These are phyloP conservation scores for Gomphus bonarii DNA, from an alignment of 1,284 basidiomycete species.

Conservation along the genomic window DNA sequence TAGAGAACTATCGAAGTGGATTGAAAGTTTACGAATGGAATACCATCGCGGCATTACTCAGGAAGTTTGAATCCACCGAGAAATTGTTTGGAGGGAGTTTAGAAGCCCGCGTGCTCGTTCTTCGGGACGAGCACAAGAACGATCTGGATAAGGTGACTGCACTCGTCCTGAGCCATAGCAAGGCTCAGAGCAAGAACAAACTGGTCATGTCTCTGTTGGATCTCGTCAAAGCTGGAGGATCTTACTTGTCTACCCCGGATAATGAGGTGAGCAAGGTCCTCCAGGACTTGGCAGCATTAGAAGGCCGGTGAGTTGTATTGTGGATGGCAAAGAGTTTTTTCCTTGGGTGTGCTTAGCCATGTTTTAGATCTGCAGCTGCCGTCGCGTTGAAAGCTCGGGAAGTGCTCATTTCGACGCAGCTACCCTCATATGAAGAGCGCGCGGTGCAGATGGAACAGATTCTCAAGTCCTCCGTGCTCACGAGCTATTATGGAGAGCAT, in stretches of 20 bases:
- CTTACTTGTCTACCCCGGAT: constrained; percentile 62
- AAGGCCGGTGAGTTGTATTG: constrained; percentile 58
- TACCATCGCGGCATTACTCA: constrained; percentile 63
- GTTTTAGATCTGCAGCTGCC: constrained; percentile 64
- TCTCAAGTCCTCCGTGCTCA: constrained; percentile 79
- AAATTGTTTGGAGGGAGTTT: constrained; percentile 88
- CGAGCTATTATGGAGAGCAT: constrained; percentile 83
- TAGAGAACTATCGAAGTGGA: constrained; percentile 78
- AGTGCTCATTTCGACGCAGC: constrained; percentile 90
- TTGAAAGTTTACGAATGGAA: constrained; percentile 83
- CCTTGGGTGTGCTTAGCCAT: constrained; percentile 8
- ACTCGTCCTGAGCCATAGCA: constrained; percentile 91
- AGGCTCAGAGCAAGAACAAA: constrained; percentile 88
- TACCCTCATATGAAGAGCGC: constrained; percentile 96
- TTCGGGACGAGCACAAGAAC: constrained; percentile 90
- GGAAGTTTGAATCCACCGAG: constrained; percentile 77
- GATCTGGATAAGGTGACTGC: constrained; percentile 83
- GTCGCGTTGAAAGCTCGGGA: constrained; percentile 96
- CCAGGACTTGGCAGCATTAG: constrained; percentile 74
- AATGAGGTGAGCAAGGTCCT: constrained; percentile 62
- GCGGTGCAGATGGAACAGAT: constrained; percentile 90
- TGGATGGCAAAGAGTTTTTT: background rate
- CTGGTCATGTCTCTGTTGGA: constrained; percentile 83
- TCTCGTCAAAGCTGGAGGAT: constrained; percentile 69
- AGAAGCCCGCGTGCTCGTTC: constrained; percentile 83